Base-by-base conservation (phyloP, 768 basidiomycete species). In the Cystobasidium tubakii region DNA sequence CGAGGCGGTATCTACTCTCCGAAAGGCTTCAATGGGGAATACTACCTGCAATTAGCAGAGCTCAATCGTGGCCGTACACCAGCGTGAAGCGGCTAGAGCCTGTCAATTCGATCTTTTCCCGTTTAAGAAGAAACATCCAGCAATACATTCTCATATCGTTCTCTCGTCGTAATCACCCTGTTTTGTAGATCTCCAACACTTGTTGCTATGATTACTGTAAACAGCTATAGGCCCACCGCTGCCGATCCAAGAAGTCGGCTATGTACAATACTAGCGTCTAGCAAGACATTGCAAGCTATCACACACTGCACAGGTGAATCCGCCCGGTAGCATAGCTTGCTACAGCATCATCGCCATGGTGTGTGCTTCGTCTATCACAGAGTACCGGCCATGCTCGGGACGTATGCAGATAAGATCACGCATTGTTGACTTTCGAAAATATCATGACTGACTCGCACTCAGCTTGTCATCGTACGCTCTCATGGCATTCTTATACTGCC, bases 11-110 rank as follows among this genome's bases (percentile, higher is more conserved):
- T 78, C 15, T 78, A 74, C 46, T 70, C 76, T 1, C 76, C 73
- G 17, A 67, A 75, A 3, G 80, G 80, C 9, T 80, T 81, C 73
- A 77, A 79, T 62, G 80, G 79, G 0, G 66, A 66, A 46, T 80
- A 81, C 76, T 81, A 81, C 77, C 73, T 81, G 0, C 79, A 80
- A 66, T 72, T 81, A 43, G 77, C 76, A 17, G 50, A 71, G 44
- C 73, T 62, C 60, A 71, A 71, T 43, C 63, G 39, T 31, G 63
- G 63, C 3, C 25, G 33, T 12, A 60, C 57, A 60, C 57, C 57
- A 6, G 57, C 57, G 4, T 60, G 39, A 60, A 60, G 10, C 25
- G 9, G n/a, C 53, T 55, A n/a, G n/a, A 29, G 10, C 17, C 12
- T 27, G 29, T 9, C 3, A 15, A 17, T 3, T 50, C 46, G 46